Percentiles rank a stretch among this genome's conserved stretches.
Evolutionary conservation across 306 rosid genomes (phyloP).

Genomic region (Vigna angularis): DNA sequence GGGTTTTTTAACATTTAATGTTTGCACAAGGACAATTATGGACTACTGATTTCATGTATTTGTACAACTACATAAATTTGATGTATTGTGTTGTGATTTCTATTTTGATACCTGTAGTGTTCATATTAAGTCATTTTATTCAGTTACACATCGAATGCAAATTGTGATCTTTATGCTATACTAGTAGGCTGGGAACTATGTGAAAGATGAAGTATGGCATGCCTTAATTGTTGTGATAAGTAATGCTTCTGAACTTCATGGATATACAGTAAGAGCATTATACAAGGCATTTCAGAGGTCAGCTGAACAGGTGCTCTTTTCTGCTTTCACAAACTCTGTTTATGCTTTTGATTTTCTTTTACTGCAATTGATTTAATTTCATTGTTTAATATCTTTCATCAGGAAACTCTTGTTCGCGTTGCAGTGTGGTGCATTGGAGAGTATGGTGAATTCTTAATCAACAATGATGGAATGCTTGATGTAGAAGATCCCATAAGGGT

Average conservation of each 20-base stretch:
- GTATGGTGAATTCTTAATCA: constrained; percentile 27
- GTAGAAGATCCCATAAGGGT: background rate
- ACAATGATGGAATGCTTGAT: constrained; percentile 12
- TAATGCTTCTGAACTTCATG: constrained; percentile 31
- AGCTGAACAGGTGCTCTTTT: constrained; percentile 18
- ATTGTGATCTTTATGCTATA: constrained; percentile 12
- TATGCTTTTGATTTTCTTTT: constrained; percentile 17
- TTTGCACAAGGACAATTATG: background rate
- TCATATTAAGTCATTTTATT: background rate
- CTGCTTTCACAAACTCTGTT: background rate
- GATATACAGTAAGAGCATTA: constrained; percentile 16
- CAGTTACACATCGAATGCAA: background rate
- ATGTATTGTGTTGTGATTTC: background rate
- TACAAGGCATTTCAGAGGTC: constrained; percentile 8
- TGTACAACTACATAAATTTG: background rate
- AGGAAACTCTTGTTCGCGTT: constrained; percentile 15
- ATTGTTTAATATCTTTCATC: background rate
- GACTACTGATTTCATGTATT: background rate
- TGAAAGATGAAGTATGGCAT: constrained; percentile 17
- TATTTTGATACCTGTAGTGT: background rate
- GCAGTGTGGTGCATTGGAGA: constrained; percentile 27
- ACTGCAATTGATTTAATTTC: background rate
- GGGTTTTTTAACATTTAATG: constrained; percentile 1
- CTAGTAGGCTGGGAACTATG: constrained; percentile 22
- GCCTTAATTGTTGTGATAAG: constrained; percentile 22